These are phyloP conservation scores for Sanghuangporus weigelae DNA, from an alignment of 1,284 basidiomycete species.

Conservation along the genomic window DNA sequence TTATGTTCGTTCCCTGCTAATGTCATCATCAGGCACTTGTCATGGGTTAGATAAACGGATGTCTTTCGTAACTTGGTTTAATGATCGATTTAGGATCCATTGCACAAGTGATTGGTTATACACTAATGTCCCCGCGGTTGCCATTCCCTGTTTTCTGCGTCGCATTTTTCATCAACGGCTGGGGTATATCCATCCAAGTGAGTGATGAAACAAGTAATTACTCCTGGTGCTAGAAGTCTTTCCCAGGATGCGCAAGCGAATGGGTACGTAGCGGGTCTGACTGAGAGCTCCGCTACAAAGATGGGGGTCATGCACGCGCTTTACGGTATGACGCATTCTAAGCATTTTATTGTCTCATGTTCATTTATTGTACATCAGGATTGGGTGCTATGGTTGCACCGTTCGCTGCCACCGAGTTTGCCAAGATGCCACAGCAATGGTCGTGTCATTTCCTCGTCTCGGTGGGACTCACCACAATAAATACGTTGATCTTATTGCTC, in stretches of 20 bases:
- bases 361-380: constrained; percentile 16
- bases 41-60: constrained; percentile 10
- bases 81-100: constrained; percentile 19
- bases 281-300: constrained; percentile 38
- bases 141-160: constrained; percentile 66
- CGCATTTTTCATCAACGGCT: constrained; percentile 55
- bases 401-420: constrained; percentile 59
- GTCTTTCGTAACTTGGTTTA: not conserved
- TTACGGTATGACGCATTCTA: constrained; percentile 31
- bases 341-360: not conserved
- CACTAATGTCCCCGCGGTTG: constrained; percentile 44
- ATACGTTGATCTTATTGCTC: constrained; percentile 35
- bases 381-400: constrained; percentile 56
- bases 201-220: constrained; percentile 15
- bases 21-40: constrained; percentile 41
- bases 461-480: constrained; percentile 47
- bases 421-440: constrained; percentile 39
- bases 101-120: constrained; percentile 33
- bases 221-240: constrained; percentile 10
- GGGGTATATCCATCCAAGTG: constrained; percentile 52
- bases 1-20: constrained; percentile 24
- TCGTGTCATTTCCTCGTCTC: constrained; percentile 65
- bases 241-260: constrained; percentile 53
- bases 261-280: constrained; percentile 46
- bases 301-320: constrained; percentile 53